Evolutionary conservation across 2,329 filamentous ascomycete genomes (phyloP).

Genomic region (Scedosporium boydii): DNA sequence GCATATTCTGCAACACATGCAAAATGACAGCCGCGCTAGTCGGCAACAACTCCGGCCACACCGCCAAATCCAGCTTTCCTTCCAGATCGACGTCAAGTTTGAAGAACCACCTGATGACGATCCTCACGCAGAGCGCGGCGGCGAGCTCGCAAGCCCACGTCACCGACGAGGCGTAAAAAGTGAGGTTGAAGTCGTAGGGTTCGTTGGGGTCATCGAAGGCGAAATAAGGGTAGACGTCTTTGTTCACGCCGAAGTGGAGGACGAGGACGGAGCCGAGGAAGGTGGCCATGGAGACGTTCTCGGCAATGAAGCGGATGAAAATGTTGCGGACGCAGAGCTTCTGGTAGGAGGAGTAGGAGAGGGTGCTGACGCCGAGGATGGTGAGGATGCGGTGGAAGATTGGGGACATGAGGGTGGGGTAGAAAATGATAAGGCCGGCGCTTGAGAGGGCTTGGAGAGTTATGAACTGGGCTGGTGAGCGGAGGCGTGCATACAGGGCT

Average conservation of each 20-base stretch:
- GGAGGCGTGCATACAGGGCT: slow-evolving; percentile 57
- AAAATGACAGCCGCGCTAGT: slow-evolving; percentile 57
- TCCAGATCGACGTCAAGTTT: slow-evolving; percentile 54
- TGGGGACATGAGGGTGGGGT: slow-evolving; percentile 53
- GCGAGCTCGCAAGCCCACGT: slow-evolving; percentile 60
- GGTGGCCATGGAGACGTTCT: slow-evolving; percentile 59
- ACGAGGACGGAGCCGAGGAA: slow-evolving; percentile 58
- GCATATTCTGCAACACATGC: slow-evolving; percentile 63
- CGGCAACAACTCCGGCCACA: slow-evolving; percentile 59
- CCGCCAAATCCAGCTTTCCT: slow-evolving; percentile 53
- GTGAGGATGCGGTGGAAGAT: slow-evolving; percentile 46
- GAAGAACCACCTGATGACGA: slow-evolving; percentile 49
- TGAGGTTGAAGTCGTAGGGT: slow-evolving; percentile 53
- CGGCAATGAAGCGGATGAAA: slow-evolving; percentile 57
- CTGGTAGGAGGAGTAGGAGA: slow-evolving; percentile 54
- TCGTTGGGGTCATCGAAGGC: slow-evolving; percentile 43
- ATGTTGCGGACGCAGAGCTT: slow-evolving; percentile 58
- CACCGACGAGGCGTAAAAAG: slow-evolving; percentile 52
- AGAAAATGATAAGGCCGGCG: slow-evolving; percentile 51
- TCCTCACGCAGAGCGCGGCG: slow-evolving; percentile 49
- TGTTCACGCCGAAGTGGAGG: slow-evolving; percentile 57
- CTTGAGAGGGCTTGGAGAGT: slow-evolving; percentile 56
- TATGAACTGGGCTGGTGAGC: slow-evolving; percentile 55
- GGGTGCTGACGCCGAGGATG: slow-evolving; percentile 44
- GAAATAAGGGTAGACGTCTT: slow-evolving; percentile 61